A percentile compares a stretch with the other conserved stretches of the same genome.
These are phyloP conservation scores for Alternaria novae-zelandiae DNA, from an alignment of 2,329 filamentous ascomycete genomes.

Conservation along the genomic window DNA sequence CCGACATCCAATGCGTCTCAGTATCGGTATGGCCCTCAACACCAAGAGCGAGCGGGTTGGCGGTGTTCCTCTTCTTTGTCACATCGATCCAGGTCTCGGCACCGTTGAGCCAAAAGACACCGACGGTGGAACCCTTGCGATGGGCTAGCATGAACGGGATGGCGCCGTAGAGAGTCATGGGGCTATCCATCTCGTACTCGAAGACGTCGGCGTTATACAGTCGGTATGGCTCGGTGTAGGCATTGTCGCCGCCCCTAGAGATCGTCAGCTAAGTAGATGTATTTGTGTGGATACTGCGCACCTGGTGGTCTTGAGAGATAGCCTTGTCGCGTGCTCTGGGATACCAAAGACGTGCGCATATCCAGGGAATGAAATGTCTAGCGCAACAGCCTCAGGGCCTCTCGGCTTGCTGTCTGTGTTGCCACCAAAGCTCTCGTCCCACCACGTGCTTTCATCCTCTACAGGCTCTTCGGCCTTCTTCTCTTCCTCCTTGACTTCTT, in stretches of 20 bases:
- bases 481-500: conserved; percentile 51
- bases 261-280: not conserved
- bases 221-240: conserved; percentile 87
- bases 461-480: conserved; percentile 52
- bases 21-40: conserved; percentile 74
- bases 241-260: conserved; percentile 74
- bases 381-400: conserved; percentile 86
- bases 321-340: conserved; percentile 85
- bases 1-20: conserved; percentile 95
- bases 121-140: conserved; percentile 89
- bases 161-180: conserved; percentile 97
- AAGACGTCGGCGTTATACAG: conserved; percentile 98
- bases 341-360: conserved; percentile 95
- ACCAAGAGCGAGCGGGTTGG: conserved; percentile 80
- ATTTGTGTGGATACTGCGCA: conserved; percentile 26
- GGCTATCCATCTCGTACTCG: conserved; percentile 94
- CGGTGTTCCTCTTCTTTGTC: conserved; percentile 74
- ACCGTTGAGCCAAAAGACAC: conserved; percentile 95
- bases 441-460: conserved; percentile 90
- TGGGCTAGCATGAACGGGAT: conserved; percentile 99
- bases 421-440: conserved; percentile 95
- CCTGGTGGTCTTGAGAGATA: conserved; percentile 89
- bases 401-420: conserved; percentile 95
- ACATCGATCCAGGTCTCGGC: conserved; percentile 99
- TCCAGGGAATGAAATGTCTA: conserved; percentile 91